Evolutionary conservation across 1,139 yeast species (phyloP).

Genomic region (Wickerhamomyces sp.): DNA sequence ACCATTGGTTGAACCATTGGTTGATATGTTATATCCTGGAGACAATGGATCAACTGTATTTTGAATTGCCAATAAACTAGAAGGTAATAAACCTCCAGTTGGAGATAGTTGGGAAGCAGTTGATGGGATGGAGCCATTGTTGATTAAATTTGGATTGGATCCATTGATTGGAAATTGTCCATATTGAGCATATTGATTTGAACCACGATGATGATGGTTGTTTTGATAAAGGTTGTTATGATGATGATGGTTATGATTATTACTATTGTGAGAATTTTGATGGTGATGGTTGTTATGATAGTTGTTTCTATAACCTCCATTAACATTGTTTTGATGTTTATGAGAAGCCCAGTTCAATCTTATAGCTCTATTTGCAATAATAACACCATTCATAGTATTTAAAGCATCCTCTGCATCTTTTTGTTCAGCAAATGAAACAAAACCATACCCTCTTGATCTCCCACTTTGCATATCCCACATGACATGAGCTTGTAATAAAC

Average conservation of each 20-base stretch:
- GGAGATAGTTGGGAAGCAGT: neutral
- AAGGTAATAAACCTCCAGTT: neutral
- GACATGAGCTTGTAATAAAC: constrained; percentile 80
- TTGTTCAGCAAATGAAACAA: constrained; percentile 69
- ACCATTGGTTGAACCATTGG: constrained; percentile 2
- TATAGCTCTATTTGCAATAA: constrained; percentile 69
- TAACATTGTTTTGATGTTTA: constrained; percentile 39
- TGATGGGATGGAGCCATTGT: neutral
- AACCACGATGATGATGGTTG: constrained; percentile 2
- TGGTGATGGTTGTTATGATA: constrained; percentile 3
- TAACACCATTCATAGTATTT: constrained; percentile 68
- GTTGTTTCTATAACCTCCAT: constrained; percentile 16
- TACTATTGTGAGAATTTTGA: constrained; percentile 8
- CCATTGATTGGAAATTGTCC: neutral
- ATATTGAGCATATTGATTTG: constrained; percentile 2
- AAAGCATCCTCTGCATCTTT: constrained; percentile 74
- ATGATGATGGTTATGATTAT: constrained; percentile 6
- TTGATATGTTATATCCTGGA: constrained; percentile 1
- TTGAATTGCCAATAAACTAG: neutral
- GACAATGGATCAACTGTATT: neutral
- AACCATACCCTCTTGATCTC: constrained; percentile 87
- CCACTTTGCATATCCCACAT: constrained; percentile 98
- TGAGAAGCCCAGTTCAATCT: constrained; percentile 90
- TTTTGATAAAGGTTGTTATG: constrained; percentile 4
- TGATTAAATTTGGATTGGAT: neutral